Evolutionary conservation across 306 rosid genomes (phyloP).

Genomic region (Lagenaria siceraria): DNA sequence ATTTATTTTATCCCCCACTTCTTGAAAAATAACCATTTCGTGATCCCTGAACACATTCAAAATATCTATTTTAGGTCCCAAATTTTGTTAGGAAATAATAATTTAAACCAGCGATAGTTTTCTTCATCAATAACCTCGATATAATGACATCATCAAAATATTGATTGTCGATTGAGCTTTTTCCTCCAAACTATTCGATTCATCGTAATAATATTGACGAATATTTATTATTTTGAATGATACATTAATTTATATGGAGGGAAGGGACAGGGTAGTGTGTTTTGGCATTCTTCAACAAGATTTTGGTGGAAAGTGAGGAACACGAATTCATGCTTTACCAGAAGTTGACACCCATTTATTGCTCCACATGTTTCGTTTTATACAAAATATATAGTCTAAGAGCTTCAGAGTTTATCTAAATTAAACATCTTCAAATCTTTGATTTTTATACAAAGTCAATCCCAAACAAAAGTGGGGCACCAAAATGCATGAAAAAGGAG

Average conservation of each 20-base stretch:
- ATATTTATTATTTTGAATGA: not conserved
- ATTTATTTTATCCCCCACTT: too few species aligned
- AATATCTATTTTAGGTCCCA: too few species aligned
- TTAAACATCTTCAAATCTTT: not conserved
- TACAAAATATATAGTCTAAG: not conserved
- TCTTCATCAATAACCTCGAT: too few species aligned
- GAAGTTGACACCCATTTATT: not conserved
- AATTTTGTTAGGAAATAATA: too few species aligned
- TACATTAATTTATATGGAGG: not conserved
- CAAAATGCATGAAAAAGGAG: not conserved
- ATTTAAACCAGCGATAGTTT: too few species aligned
- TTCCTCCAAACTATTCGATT: too few species aligned
- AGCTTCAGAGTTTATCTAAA: not conserved
- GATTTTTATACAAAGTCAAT: not conserved
- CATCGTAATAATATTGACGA: too few species aligned
- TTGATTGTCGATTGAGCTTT: too few species aligned
- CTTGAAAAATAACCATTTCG: too few species aligned
- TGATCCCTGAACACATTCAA: too few species aligned
- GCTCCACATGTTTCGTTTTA: not conserved
- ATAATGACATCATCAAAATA: too few species aligned
- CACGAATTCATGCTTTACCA: not conserved
- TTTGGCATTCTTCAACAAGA: not conserved
- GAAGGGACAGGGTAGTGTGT: not conserved
- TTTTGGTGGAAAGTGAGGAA: too few species aligned
- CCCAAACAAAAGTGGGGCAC: not conserved